Conservation (phyloP, 2,329 filamentous ascomycete genomes). For the Botrytis porri region DNA sequence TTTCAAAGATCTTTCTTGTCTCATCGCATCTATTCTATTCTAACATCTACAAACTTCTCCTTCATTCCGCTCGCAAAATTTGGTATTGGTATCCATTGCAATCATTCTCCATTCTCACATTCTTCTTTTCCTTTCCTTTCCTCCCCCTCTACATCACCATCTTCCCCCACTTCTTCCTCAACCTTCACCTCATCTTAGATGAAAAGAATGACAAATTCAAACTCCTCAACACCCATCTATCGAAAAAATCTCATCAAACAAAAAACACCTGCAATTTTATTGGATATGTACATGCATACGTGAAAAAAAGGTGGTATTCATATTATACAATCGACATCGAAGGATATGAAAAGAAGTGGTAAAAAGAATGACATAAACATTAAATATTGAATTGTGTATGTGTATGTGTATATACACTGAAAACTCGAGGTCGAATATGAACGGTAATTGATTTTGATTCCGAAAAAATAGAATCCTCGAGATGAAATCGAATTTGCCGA, state of each 20-base stretch:
- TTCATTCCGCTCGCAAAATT: neutral
- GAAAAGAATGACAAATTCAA: neutral
- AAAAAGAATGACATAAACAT: neutral
- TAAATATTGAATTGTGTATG: slow-evolving; percentile 4
- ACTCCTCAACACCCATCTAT: neutral
- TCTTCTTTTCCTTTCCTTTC: neutral
- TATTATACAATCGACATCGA: neutral
- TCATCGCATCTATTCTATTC: neutral
- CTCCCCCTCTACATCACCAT: neutral
- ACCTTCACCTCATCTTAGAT: neutral
- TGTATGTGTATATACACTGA: neutral
- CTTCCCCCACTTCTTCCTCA: neutral
- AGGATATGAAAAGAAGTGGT: neutral
- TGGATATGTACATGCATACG: slow-evolving; percentile 8
- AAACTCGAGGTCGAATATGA: neutral
- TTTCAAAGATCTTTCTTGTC: neutral
- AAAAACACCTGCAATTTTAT: neutral
- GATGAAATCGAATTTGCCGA: neutral
- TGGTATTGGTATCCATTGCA: neutral
- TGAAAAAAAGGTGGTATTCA: neutral
- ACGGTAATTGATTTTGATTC: neutral
- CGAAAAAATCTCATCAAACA: neutral
- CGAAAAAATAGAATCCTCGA: neutral
- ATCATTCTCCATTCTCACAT: neutral
- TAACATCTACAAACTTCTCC: neutral